These are phyloP conservation scores for Cutaneotrichosporon sp. DNA, from an alignment of 1,284 basidiomycete genomes.

Conservation along the genomic window DNA sequence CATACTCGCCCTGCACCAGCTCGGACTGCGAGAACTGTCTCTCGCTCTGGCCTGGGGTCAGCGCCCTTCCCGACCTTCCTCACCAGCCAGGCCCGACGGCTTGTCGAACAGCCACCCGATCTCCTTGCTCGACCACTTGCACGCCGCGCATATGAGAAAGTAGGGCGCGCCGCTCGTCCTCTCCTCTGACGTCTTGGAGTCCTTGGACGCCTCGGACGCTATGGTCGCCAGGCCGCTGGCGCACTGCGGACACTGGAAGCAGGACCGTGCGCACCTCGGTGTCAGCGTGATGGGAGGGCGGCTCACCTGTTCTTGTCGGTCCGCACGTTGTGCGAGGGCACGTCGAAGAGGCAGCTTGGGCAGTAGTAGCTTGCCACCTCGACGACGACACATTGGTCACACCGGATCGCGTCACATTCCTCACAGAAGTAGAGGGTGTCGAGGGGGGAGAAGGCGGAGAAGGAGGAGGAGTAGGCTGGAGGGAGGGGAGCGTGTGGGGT, in stretches of 20 bases:
- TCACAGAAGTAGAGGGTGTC: constrained; percentile 94
- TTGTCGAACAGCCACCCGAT: constrained; percentile 93
- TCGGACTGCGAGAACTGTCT: constrained; percentile 81
- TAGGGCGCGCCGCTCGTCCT: constrained; percentile 73
- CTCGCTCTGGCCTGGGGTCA: constrained; percentile 73
- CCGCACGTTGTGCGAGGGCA: constrained; percentile 91
- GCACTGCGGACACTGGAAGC: constrained; percentile 94
- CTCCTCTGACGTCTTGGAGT: neutral
- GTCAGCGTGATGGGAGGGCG: constrained; percentile 4
- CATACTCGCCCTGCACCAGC: constrained; percentile 77
- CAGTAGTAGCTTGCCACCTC: constrained; percentile 98
- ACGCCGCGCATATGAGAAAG: constrained; percentile 86
- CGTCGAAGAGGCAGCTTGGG: constrained; percentile 98
- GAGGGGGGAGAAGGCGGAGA: constrained; percentile 78
- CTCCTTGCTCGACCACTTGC: constrained; percentile 91
- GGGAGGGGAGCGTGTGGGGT: constrained; percentile 55
- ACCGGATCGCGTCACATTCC: constrained; percentile 93
- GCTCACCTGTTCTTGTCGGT: constrained; percentile 88
- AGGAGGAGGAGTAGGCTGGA: constrained; percentile 71
- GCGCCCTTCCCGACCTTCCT: constrained; percentile 7
- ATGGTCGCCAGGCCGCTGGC: constrained; percentile 83
- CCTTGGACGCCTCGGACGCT: constrained; percentile 63
- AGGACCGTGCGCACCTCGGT: constrained; percentile 89
- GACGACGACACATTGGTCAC: constrained; percentile 84
- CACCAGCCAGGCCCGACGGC: constrained; percentile 87